Evolutionary conservation across 768 basidiomycete genomes (phyloP), one percentile per base, ranked within the genome.

Genomic region (Chalciporus pseudorubinellus): DNA sequence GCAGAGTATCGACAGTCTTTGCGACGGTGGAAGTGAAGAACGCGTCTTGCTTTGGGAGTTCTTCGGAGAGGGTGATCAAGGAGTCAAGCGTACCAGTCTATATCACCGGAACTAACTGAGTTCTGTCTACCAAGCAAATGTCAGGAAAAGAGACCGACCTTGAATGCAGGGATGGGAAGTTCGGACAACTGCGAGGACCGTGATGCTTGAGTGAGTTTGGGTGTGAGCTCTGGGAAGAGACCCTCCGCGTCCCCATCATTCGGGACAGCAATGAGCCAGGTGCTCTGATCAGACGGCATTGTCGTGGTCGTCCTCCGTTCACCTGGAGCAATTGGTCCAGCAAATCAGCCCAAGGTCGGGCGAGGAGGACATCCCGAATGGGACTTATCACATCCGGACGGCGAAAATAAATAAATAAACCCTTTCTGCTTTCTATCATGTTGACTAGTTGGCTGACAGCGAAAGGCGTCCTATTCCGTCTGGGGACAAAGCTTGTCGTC

Each of bases 251-350:
- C 92, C 18, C 90, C 91, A 68, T 92, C 85, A 57, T 85, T 80
- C 12, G 95, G 95, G 3, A 91, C 83, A 39, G 93, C 78, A 54
- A 97, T 77, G 58, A 98, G 74, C 95, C 95, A 98, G 60, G 92
- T 95, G 57, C 89, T 89, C 69, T 95, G 87, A 77, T 97, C 94
- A 66, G 92, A 95, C 51, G 94, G 94, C 94, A 97, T 97, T 54
- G 57, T 51, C n/a, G 52, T 55, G 7, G 49, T 46, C 36, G 47
- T 50, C 45, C 33, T 59, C 41, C 26, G 38, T 47, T 55, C 22
- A 49, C 53, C 26, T 48, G 44, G 36, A 51, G 47, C 16, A 48
- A 45, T 24, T 44, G 46, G 43, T 41, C 29, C 46, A 31, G 52
- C 11, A 46, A 10, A 29, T 46, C 33, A 16, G 14, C 14, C 14